A percentile compares a stretch with the other conserved stretches of the same genome.
Conservation (phyloP, 2,329 filamentous ascomycete genomes). For the Neonectria neomacrospora region DNA sequence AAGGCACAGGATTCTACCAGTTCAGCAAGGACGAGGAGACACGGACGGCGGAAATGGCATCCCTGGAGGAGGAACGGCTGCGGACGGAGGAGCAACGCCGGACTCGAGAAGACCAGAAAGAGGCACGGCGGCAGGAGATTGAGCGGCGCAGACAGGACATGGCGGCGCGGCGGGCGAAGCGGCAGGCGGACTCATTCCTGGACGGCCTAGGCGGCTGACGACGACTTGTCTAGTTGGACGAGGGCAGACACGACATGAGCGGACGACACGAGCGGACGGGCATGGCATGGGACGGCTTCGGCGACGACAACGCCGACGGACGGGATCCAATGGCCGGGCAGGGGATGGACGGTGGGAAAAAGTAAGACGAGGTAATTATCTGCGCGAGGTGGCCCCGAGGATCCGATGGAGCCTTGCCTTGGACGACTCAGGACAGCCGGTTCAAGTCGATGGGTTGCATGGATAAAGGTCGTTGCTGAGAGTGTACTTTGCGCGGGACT, state of each 20-base stretch:
- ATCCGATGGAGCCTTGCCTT: slow-evolving; percentile 14
- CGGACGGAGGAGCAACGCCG: slow-evolving; percentile 74
- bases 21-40: slow-evolving; percentile 82
- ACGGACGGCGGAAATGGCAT: slow-evolving; percentile 77
- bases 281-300: slow-evolving; percentile 13
- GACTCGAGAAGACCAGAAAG: slow-evolving; percentile 66
- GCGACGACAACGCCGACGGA: slow-evolving; percentile 11
- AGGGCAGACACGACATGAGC: not conserved
- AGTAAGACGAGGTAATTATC: slow-evolving; percentile 31
- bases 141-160: slow-evolving; percentile 72
- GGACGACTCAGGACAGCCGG: not conserved
- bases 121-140: slow-evolving; percentile 69
- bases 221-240: not conserved
- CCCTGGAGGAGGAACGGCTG: slow-evolving; percentile 72
- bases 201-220: slow-evolving; percentile 58
- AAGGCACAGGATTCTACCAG: slow-evolving; percentile 91
- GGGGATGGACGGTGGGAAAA: slow-evolving; percentile 18
- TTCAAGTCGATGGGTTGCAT: slow-evolving; percentile 6
- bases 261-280: slow-evolving; percentile 8
- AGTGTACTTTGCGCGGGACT: slow-evolving; percentile 3
- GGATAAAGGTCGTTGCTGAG: not conserved
- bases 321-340: slow-evolving; percentile 15
- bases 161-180: slow-evolving; percentile 69
- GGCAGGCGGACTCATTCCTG: slow-evolving; percentile 78
- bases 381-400: slow-evolving; percentile 17